Evolutionary conservation across 441 rosid species (phyloP).

Genomic region (Erysimum pusillum): DNA sequence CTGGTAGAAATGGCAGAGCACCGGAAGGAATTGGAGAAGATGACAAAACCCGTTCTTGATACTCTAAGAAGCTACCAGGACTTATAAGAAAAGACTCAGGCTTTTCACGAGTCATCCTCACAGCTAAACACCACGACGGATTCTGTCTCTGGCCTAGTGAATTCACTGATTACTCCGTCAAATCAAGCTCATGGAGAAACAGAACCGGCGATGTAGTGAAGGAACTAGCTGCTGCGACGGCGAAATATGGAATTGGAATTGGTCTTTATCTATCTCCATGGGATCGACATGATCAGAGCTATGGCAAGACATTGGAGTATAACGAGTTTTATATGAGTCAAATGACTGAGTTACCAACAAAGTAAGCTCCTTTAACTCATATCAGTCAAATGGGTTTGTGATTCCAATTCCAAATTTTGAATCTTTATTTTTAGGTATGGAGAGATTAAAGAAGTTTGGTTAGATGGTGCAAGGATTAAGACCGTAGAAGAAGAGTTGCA

Average conservation of each 20-base stretch:
- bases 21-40: conserved; percentile 85
- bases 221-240: no score
- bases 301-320: conserved; percentile 81
- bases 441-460: conserved; percentile 77
- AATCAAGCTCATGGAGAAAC: no score
- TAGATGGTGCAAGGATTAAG: conserved; percentile 96
- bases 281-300: conserved; percentile 84
- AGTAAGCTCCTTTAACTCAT: conserved; percentile 50
- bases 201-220: no score
- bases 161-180: no score
- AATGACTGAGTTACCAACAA: conserved; percentile 82
- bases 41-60: conserved; percentile 89
- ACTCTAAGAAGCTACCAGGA: conserved; percentile 96
- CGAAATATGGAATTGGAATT: no score
- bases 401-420: background rate
- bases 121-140: no score
- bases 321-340: conserved; percentile 88
- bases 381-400: conserved; percentile 1
- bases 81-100: no score
- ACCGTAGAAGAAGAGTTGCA: no score
- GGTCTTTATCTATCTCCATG: no score
- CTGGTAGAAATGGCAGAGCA: conserved; percentile 92
- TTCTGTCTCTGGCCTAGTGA: no score
- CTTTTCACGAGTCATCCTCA: no score
- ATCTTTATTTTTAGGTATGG: conserved; percentile 65